Conservation (phyloP, 495 filamentous ascomycete species). For the Oleoguttula mirabilis region DNA sequence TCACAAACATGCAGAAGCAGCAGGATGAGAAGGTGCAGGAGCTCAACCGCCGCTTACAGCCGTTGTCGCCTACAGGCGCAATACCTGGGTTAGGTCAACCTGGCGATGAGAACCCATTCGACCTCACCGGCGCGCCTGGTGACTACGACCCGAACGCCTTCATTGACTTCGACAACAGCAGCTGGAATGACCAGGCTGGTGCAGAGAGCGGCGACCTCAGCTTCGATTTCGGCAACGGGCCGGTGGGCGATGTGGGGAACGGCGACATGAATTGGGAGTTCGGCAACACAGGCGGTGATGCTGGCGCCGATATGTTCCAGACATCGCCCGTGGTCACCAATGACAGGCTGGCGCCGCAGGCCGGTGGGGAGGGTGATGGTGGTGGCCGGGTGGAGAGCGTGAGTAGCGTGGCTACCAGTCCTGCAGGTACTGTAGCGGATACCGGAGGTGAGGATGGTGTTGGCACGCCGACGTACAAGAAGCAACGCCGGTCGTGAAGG, state of each 20-base stretch:
- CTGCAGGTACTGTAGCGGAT: slow-evolving; percentile 22
- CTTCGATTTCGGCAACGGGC: slow-evolving; percentile 8
- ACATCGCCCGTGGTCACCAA: not conserved
- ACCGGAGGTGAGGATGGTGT: slow-evolving; percentile 7
- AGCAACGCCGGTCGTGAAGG: slow-evolving; percentile 9
- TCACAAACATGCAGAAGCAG: slow-evolving; percentile 59
- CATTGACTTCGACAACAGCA: slow-evolving; percentile 25
- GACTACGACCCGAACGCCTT: slow-evolving; percentile 28
- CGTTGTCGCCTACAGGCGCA: slow-evolving; percentile 63
- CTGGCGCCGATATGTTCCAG: slow-evolving; percentile 13
- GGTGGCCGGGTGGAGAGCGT: slow-evolving; percentile 26
- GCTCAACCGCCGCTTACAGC: slow-evolving; percentile 56
- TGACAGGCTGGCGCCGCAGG: not conserved
- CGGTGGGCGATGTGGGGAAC: not conserved
- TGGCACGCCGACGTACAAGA: slow-evolving; percentile 13
- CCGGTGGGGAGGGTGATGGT: slow-evolving; percentile 4
- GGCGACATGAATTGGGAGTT: slow-evolving; percentile 9
- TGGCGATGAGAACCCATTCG: slow-evolving; percentile 21
- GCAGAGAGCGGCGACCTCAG: slow-evolving; percentile 8
- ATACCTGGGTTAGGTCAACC: slow-evolving; percentile 60
- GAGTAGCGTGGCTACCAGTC: slow-evolving; percentile 25
- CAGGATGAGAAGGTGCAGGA: slow-evolving; percentile 61
- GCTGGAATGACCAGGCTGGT: slow-evolving; percentile 7
- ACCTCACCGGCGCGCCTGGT: slow-evolving; percentile 23
- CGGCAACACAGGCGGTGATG: not conserved